Conservation (phyloP, 1,284 basidiomycete species). For the Leccinum griseonigrum region DNA sequence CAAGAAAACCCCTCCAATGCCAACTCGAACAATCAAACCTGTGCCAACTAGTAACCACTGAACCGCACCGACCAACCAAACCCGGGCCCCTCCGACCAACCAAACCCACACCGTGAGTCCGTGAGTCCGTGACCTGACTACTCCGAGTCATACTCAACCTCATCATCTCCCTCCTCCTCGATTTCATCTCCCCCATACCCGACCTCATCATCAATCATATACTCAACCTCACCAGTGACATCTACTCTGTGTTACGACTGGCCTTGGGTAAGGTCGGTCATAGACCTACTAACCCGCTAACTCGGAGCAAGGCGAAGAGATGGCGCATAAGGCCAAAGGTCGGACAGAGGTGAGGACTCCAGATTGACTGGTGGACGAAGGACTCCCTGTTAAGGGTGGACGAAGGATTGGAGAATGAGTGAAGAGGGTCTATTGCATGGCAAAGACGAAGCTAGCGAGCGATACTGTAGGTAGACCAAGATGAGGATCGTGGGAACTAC, state of each 20-base stretch:
- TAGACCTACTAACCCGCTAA: no score
- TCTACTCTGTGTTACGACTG: neutral
- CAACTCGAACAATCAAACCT: neutral
- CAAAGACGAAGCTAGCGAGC: no score
- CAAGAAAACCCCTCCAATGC: neutral
- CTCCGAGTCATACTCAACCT: neutral
- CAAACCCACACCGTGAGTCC: neutral
- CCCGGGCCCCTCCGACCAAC: neutral
- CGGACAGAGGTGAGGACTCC: no score
- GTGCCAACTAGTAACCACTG: neutral
- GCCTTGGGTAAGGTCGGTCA: no score
- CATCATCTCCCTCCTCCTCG: neutral
- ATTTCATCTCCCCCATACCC: neutral
- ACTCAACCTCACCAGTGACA: neutral
- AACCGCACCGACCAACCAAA: neutral
- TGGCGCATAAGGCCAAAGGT: no score
- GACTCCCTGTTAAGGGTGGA: no score
- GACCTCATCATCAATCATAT: neutral
- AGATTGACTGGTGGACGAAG: no score
- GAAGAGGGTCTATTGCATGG: no score
- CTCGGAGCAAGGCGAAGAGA: no score
- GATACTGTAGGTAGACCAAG: no score
- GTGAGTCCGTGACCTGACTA: neutral
- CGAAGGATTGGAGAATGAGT: no score
- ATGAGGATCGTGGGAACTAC: no score